Conservation (phyloP, 805 yeast species). For the Nematodospora valgi region DNA sequence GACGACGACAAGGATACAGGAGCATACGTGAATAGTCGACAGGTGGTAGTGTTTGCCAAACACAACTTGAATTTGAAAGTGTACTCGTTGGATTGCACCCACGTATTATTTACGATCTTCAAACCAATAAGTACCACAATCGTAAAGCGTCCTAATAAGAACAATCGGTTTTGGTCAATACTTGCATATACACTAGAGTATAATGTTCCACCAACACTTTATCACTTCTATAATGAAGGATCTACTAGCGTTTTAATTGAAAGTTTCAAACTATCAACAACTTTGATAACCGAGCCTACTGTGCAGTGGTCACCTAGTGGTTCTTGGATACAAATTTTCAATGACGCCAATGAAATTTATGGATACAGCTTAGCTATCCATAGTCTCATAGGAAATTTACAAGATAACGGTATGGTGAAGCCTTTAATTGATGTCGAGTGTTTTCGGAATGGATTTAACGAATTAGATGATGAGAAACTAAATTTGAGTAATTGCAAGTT, state of each 20-base stretch:
- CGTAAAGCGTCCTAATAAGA: conserved; percentile 13
- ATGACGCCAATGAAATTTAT: conserved; percentile 17
- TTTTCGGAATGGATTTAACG: too few species aligned
- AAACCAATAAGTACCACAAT: conserved; percentile 25
- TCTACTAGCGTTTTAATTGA: conserved; percentile 24
- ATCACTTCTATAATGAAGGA: conserved; percentile 33
- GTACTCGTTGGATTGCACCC: conserved; percentile 36
- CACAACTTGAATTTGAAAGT: conserved; percentile 24
- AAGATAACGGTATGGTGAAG: not conserved
- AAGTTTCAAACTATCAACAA: conserved; percentile 17
- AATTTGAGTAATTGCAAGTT: too few species aligned
- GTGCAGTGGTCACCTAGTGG: conserved; percentile 34
- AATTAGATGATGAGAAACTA: too few species aligned
- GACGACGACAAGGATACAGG: conserved; percentile 16
- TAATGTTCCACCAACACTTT: conserved; percentile 15
- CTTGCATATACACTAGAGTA: conserved; percentile 22
- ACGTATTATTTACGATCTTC: conserved; percentile 26
- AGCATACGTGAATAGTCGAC: conserved; percentile 31
- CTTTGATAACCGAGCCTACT: conserved; percentile 14
- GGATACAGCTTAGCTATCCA: conserved; percentile 22
- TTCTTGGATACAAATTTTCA: conserved; percentile 30
- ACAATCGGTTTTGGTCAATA: conserved; percentile 28
- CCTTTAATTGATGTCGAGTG: conserved; percentile 3
- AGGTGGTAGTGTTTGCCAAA: conserved; percentile 29
- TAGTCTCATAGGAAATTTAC: not conserved